Evolutionary conservation across 768 basidiomycete species (phyloP).

Genomic region (Trametes maxima): DNA sequence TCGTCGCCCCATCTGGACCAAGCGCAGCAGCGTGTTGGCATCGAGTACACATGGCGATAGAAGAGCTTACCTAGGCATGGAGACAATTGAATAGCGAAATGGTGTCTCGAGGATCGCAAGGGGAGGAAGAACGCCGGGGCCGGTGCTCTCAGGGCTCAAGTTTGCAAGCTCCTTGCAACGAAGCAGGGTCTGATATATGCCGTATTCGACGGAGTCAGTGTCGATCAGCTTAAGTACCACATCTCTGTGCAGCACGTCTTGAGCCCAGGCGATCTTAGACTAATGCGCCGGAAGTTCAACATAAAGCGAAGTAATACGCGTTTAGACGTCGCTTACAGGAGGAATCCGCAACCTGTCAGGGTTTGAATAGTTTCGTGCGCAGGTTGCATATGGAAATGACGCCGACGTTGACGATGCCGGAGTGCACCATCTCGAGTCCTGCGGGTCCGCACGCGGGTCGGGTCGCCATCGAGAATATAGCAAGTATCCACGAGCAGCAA

Average conservation of each 20-base stretch:
- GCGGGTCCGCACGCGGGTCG: not conserved
- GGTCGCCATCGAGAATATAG: not conserved
- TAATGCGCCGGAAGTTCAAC: not conserved
- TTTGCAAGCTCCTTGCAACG: not conserved
- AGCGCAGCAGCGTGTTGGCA: not conserved
- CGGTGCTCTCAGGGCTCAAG: too few species aligned
- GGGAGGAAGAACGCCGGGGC: not conserved
- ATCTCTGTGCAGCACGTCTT: not conserved
- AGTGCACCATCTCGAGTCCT: not conserved
- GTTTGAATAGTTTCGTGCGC: not conserved
- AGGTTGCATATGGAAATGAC: not conserved
- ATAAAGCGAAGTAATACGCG: not conserved
- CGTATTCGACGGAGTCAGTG: not conserved
- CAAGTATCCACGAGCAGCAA: not conserved
- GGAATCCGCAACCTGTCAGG: not conserved
- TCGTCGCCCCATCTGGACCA: not conserved
- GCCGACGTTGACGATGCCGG: not conserved
- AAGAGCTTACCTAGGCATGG: not conserved
- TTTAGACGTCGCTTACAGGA: not conserved
- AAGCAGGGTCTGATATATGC: not conserved
- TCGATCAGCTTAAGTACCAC: not conserved
- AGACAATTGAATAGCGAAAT: not conserved
- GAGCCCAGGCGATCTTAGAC: not conserved
- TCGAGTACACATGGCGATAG: too few species aligned
- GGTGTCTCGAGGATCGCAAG: constrained; percentile 1